Base-by-base conservation (phyloP, 768 basidiomycete species). In the Basidioascus undulatus region DNA sequence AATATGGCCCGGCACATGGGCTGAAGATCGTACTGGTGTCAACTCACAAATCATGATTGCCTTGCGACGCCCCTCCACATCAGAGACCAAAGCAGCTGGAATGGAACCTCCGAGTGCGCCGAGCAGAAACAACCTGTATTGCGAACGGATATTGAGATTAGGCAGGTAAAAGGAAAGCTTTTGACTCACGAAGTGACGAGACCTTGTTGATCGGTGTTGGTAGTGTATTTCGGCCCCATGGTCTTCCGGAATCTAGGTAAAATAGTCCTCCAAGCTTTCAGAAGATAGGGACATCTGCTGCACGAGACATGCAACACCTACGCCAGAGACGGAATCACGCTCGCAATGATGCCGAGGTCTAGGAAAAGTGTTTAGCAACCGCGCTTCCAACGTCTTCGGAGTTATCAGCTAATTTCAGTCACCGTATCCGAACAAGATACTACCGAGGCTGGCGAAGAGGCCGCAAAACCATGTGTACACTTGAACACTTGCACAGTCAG, bases 391-490 rank as follows among this genome's bases (percentile, higher is more conserved):
- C n/a, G n/a, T n/a, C n/a, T n/a, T n/a, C n/a, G n/a, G n/a, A n/a
- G n/a, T n/a, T n/a, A n/a, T n/a, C n/a, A n/a, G n/a, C n/a, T n/a
- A n/a, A n/a, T n/a, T n/a, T n/a, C n/a, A n/a, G n/a, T n/a, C n/a
- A n/a, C n/a, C 65, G 57, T 66, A 68, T 35, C 65, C 65, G 44
- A 65, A 66, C 39, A 65, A 64, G 21, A 63, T 61, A 45, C 59
- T 61, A 23, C 63, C 62, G 39, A 65, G 48, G 41, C 30, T 20
- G 10, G 65, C 66, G 41, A 68, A 68, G 32, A 68, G 53, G 15
- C 66, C 66, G 44, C 65, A 68, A 2, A 68, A 53, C 65, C 65
- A 68, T 13, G 65, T 68, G 51, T 66, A 67, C 26, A 66, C 60
- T 46, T 66, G n/a, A n/a, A n/a, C n/a, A n/a, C n/a, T n/a, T n/a